phyloP scores from a whole-genome alignment of 1,139 yeast genomes.

The Taiozyma sp. region DNA sequence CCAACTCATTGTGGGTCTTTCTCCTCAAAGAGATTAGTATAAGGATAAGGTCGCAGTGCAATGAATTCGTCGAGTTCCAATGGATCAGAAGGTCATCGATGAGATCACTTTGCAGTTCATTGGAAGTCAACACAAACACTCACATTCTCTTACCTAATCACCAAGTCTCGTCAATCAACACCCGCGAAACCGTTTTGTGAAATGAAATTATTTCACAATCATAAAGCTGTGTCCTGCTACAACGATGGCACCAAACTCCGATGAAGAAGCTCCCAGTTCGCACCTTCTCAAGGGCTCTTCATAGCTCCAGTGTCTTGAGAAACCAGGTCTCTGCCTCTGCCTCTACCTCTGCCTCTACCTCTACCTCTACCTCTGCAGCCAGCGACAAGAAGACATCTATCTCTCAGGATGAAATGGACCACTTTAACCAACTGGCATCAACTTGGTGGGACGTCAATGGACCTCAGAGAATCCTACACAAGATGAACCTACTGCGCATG shows the following conservation, averaged over 20 bases:
- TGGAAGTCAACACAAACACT: too few relatives aligned
- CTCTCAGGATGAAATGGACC: conserved; percentile 56
- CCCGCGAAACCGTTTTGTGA: background rate
- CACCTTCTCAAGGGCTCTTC: background rate
- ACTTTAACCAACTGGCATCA: conserved; percentile 80
- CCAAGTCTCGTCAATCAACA: too few relatives aligned
- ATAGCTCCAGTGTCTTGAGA: background rate
- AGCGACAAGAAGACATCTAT: conserved; percentile 17
- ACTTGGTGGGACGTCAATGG: conserved; percentile 98
- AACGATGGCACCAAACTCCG: background rate
- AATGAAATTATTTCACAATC: background rate
- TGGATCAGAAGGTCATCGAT: too few relatives aligned
- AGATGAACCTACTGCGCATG: conserved; percentile 87
- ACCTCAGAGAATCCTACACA: conserved; percentile 87
- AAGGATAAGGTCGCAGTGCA: too few relatives aligned
- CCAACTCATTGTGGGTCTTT: background rate
- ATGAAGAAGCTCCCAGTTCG: background rate
- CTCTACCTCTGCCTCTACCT: background rate
- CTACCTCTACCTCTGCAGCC: background rate
- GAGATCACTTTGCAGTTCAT: too few relatives aligned
- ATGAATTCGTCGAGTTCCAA: too few relatives aligned
- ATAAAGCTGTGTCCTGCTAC: background rate
- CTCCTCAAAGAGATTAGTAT: too few relatives aligned
- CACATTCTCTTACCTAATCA: too few relatives aligned
- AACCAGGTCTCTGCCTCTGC: background rate